Conservation (phyloP, 2,329 filamentous ascomycete species). For the Didymella arachidicola region DNA sequence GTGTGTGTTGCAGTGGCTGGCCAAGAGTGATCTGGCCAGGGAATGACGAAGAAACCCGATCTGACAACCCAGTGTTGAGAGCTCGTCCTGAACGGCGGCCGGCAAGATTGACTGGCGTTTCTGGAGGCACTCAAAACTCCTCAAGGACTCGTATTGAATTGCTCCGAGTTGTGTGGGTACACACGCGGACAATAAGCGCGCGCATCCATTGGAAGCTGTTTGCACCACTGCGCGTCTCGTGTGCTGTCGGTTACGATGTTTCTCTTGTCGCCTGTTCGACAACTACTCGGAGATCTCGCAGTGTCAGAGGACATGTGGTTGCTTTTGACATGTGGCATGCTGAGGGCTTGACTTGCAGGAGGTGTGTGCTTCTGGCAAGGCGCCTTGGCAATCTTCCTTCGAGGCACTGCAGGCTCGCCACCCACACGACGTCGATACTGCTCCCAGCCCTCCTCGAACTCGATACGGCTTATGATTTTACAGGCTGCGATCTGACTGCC, state of each 20-base stretch:
- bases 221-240: neutral
- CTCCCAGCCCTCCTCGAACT: neutral
- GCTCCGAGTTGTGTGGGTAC: constrained; percentile 1
- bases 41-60: too few relatives aligned
- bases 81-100: neutral
- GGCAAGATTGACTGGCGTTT: neutral
- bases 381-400: constrained; percentile 2
- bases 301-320: neutral
- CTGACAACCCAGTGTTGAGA: neutral
- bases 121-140: neutral
- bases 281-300: neutral
- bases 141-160: neutral
- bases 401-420: neutral
- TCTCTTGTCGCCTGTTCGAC: neutral
- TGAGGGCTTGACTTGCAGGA: neutral
- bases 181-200: constrained; percentile 2
- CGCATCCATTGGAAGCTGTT: constrained; percentile 2
- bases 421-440: neutral
- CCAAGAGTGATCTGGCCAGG: neutral
- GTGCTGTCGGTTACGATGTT: neutral
- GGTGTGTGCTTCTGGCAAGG: constrained; percentile 7
- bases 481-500: neutral
- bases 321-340: neutral
- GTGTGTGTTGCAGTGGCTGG: neutral
- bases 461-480: too few relatives aligned